These are phyloP conservation scores for Cadophora sp. DNA, from an alignment of 2,329 filamentous ascomycete species.

Conservation along the genomic window DNA sequence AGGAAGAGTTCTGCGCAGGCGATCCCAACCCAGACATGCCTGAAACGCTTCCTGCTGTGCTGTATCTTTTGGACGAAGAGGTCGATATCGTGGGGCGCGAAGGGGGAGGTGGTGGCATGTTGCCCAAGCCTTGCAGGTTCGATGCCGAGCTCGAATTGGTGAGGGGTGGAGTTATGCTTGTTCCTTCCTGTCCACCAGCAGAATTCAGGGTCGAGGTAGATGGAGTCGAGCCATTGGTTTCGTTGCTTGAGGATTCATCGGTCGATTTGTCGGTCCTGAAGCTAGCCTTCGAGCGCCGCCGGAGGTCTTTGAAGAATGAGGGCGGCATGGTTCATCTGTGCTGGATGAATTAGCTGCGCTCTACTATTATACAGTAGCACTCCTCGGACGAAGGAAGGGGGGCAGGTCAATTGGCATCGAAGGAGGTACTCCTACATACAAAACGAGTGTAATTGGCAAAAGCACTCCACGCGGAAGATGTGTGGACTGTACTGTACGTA, in stretches of 20 bases:
- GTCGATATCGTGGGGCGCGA: conserved; percentile 53
- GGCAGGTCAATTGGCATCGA: background rate
- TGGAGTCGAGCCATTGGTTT: conserved; percentile 57
- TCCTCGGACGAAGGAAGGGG: background rate
- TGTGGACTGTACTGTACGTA: background rate
- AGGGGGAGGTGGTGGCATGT: conserved; percentile 53
- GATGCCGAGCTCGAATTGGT: conserved; percentile 60
- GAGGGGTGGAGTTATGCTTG: conserved; percentile 51
- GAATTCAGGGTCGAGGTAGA: conserved; percentile 68
- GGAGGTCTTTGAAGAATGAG: conserved; percentile 77
- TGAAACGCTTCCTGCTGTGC: conserved; percentile 53
- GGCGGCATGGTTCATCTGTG: conserved; percentile 56
- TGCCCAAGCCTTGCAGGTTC: conserved; percentile 65
- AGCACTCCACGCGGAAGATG: background rate
- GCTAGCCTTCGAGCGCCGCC: conserved; percentile 77
- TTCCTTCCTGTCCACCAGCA: conserved; percentile 52
- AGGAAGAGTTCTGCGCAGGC: conserved; percentile 59
- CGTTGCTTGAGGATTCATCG: conserved; percentile 60
- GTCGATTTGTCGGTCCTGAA: conserved; percentile 70
- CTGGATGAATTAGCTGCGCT: conserved; percentile 13
- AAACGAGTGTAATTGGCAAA: conserved; percentile 23
- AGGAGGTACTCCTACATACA: conserved; percentile 1
- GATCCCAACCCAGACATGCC: conserved; percentile 67
- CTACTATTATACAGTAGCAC: background rate
- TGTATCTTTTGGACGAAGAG: conserved; percentile 60